These are phyloP conservation scores for Hypoxylon sp. DNA, from an alignment of 2,329 filamentous ascomycete species.

Conservation along the genomic window DNA sequence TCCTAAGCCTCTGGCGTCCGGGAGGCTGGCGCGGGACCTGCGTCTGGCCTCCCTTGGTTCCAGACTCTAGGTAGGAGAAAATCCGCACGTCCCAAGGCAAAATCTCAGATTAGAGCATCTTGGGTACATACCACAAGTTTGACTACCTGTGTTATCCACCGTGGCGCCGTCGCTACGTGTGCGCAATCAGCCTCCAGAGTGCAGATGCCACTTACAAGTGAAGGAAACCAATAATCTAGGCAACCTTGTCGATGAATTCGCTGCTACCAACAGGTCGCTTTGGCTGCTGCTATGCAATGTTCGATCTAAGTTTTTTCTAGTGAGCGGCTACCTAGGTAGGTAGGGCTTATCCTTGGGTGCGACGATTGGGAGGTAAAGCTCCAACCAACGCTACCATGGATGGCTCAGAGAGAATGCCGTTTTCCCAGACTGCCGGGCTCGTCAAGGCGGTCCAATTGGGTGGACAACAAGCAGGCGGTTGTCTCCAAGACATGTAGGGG, in stretches of 20 bases:
- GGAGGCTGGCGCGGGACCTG: slow-evolving; percentile 30
- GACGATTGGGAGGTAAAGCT: slow-evolving; percentile 15
- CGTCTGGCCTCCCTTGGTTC: slow-evolving; percentile 31
- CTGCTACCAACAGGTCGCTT: background rate
- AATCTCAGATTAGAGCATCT: slow-evolving; percentile 8
- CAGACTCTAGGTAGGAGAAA: slow-evolving; percentile 12
- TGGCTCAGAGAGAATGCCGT: slow-evolving; percentile 26
- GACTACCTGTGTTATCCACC: slow-evolving; percentile 4
- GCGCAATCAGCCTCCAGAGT: background rate
- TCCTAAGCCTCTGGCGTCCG: slow-evolving; percentile 30
- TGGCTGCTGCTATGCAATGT: slow-evolving; percentile 16
- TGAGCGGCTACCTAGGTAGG: background rate
- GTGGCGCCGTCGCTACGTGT: background rate
- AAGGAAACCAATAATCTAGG: background rate
- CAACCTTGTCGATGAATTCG: slow-evolving; percentile 5
- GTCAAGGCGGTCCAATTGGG: slow-evolving; percentile 39
- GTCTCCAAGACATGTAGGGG: slow-evolving; percentile 49
- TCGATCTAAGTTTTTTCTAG: slow-evolving; percentile 8
- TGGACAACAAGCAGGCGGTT: slow-evolving; percentile 35
- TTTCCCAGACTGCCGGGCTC: slow-evolving; percentile 41
- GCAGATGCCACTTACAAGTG: background rate
- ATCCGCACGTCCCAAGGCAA: slow-evolving; percentile 8
- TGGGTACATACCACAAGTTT: slow-evolving; percentile 21
- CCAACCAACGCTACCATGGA: slow-evolving; percentile 20
- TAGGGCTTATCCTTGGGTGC: slow-evolving; percentile 3